Evolutionary conservation across 345 rosid genomes (phyloP), one percentile per base, ranked within the genome.

Genomic region (Salix viminalis): DNA sequence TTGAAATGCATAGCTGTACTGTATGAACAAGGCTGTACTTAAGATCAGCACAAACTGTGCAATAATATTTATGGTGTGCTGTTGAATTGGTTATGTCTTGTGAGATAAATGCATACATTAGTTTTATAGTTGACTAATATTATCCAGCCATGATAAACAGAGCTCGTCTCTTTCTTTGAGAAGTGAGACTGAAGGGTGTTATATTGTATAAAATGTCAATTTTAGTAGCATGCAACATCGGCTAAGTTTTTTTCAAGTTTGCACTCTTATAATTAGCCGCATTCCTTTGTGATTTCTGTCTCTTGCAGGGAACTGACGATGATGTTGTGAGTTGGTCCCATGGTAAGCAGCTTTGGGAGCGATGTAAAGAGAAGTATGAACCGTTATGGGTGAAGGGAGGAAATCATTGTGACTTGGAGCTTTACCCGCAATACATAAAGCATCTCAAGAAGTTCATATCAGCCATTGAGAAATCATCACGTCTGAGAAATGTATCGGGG

Each of bases 361-460:
- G 88, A 4, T 95, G 99, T 82, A 88, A 87, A 80, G 97, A 90
- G 81, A 95, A 93, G 74, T 93, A 93, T 41, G 97, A 93, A 82
- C 99, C 97, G 1, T 84, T 93, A 39, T 95, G 97, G 97, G 83
- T 95, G 74, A 90, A 89, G 87, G 97, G 94, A 81, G 99, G 99
- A 69, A 93, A 91, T 76, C 98, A 93, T 37, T 93, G 98, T 48
- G 94, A 93, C 78, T 82, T 95, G 79, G 98, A 95, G 87, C 85
- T 88, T 67, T 89, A 77, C 70, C 99, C 98, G 0, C 93, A 95
- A 62, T 95, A 93, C 79, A 89, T 93, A 71, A 95, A 82, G 80
- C 98, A 93, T 86, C 88, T 93, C 14, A 89, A 88, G 86, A 95
- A 95, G 84, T 95, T 95, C 87, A 85, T 93, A 69, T 86, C 96